Percentiles rank a stretch among this genome's conserved stretches.
These are phyloP conservation scores for Brasilioporus rufonigricans DNA, from an alignment of 768 basidiomycete genomes.

Conservation along the genomic window DNA sequence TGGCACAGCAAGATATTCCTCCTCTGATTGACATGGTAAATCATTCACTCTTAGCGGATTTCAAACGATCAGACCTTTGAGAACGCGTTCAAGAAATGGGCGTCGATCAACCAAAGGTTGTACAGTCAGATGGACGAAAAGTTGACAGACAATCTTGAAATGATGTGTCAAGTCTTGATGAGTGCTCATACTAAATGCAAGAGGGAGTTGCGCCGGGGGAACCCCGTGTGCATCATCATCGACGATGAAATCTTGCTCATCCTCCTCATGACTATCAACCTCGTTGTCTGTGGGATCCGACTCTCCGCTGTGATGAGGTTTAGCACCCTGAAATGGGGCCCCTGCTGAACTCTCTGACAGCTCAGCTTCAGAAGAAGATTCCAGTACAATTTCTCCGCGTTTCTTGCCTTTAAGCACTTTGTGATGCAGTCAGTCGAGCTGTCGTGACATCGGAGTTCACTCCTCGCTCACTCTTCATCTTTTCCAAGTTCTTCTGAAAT, in stretches of 20 bases:
- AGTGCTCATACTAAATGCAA: conserved; percentile 76
- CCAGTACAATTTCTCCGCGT: conserved; percentile 34
- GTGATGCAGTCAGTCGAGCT: conserved; percentile 1
- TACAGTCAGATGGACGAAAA: conserved; percentile 81
- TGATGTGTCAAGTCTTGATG: conserved; percentile 75
- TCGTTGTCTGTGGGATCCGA: conserved; percentile 38
- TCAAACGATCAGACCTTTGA: conserved; percentile 39
- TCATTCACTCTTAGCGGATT: not conserved
- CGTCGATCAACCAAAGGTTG: conserved; percentile 49
- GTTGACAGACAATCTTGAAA: conserved; percentile 86
- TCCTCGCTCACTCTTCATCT: conserved; percentile 51
- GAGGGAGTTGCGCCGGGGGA: conserved; percentile 52
- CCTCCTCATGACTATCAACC: conserved; percentile 22
- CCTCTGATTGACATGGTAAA: conserved; percentile 33
- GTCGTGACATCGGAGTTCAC: not conserved
- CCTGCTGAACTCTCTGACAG: conserved; percentile 26
- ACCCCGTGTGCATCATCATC: conserved; percentile 54
- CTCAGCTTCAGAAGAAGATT: conserved; percentile 33
- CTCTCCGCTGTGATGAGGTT: conserved; percentile 35
- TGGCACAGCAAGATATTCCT: conserved; percentile 76
- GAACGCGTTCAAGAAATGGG: conserved; percentile 52
- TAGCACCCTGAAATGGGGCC: conserved; percentile 46
- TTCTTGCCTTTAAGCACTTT: conserved; percentile 40
- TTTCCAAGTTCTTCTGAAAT: conserved; percentile 65
- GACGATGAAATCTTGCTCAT: conserved; percentile 50